Evolutionary conservation across 2,329 filamentous ascomycete genomes (phyloP), one percentile per base, ranked within the genome.

Genomic region (Graphilbum ipis-grandicollis): DNA sequence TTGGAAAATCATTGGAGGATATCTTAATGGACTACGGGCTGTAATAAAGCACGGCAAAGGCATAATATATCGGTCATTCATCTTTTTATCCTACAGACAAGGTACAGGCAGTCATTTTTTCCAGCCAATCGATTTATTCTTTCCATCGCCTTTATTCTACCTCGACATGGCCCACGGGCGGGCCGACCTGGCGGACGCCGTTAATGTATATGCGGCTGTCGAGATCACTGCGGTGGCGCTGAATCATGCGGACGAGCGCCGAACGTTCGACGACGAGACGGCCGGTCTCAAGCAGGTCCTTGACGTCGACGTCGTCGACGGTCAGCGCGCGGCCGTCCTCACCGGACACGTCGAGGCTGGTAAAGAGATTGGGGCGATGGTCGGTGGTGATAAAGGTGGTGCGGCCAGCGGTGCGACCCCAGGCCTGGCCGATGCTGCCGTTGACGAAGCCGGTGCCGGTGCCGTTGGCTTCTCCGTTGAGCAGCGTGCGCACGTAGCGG

Each of bases 241-340:
- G 58, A 49, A 94, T 67, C 52, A 96, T 73, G 53, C 71, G 67
- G 55, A 76, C 68, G 50, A 98, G 64, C 26, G 88, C 88, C 31
- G 63, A 60, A 54, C 79, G 73, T 68, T 98, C 90, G 49, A 98
- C 74, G 41, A 98, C 75, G 42, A 98, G 63, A 50, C 85, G 75
- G 37, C 81, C 80, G 37, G 78, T 75, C 62, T 90, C 82, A 46
- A 98, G 60, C 44, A 98, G 58, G 55, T 96, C 82, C 69, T 96
- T 98, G 43, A 98, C 84, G 57, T 96, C 90, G 26, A 98, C 83
- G 43, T 93, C 79, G n/a, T 68, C 62, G 41, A 78, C 63, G 39
- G 71, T 68, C 47, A 85, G 61, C 9, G 78, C 77, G 39, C 74
- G 70, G 17, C 80, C 83, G 43, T 85, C 69, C 49, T 70, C 61